Evolutionary conservation across 306 rosid species (phyloP).

Genomic region (Luffa aegyptiaca): DNA sequence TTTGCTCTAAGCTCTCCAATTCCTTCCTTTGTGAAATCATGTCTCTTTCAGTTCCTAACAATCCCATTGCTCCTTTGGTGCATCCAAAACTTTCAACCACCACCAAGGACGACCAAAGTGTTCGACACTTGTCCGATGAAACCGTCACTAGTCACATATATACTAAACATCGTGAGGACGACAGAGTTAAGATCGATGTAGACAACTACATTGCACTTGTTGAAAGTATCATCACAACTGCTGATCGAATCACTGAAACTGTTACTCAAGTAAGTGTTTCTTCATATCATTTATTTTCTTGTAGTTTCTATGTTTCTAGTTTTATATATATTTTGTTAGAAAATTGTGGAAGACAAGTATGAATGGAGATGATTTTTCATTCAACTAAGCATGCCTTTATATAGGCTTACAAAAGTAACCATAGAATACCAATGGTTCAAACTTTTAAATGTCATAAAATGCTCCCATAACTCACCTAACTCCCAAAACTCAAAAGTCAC

Average conservation of each 20-base stretch:
- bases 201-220: neutral
- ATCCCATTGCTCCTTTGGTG: neutral
- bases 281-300: neutral
- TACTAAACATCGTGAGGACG: neutral
- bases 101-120: neutral
- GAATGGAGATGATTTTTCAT: too few relatives aligned
- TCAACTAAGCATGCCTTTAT: too few relatives aligned
- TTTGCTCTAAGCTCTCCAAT: neutral
- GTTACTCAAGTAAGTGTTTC: neutral
- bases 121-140: neutral
- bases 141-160: neutral
- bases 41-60: neutral
- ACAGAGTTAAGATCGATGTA: neutral
- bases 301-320: neutral
- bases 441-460: too few relatives aligned
- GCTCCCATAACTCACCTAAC: too few relatives aligned
- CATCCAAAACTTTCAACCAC: neutral
- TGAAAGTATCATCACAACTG: neutral
- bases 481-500: too few relatives aligned
- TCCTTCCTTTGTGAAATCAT: neutral
- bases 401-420: too few relatives aligned
- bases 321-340: neutral
- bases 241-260: neutral
- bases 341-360: too few relatives aligned
- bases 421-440: too few relatives aligned